Percentiles rank a stretch among this genome's conserved stretches.
Conservation (phyloP, 148 eudicot genomes). For the Agrostemma githago region DNA sequence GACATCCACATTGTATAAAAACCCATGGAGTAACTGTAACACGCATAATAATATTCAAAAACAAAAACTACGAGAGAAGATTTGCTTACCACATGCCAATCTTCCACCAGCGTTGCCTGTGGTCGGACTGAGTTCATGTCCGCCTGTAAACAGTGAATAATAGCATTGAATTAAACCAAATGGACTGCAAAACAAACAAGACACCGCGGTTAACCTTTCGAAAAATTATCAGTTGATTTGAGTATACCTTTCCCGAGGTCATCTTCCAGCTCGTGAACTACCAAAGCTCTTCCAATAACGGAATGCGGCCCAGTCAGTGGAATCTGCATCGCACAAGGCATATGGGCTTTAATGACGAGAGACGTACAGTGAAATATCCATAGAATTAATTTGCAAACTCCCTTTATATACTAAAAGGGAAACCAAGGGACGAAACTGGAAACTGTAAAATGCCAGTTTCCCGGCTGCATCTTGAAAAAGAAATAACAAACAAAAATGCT, state of each 20-base stretch:
- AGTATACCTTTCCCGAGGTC: constrained; percentile 91
- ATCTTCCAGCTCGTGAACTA: constrained; percentile 92
- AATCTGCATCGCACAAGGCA: constrained; percentile 44
- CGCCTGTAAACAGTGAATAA: constrained; percentile 47
- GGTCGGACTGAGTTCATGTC: constrained; percentile 86
- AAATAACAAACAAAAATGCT: too few relatives aligned
- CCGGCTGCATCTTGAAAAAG: too few relatives aligned
- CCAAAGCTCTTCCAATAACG: constrained; percentile 88
- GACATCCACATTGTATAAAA: background rate
- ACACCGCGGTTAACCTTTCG: background rate
- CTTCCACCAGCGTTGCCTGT: constrained; percentile 99
- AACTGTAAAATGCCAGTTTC: too few relatives aligned
- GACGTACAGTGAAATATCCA: background rate
- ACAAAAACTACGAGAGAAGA: background rate
- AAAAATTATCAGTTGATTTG: background rate
- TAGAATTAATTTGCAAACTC: background rate
- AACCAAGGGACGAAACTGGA: too few relatives aligned
- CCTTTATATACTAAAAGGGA: too few relatives aligned
- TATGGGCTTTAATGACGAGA: background rate
- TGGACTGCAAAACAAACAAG: background rate
- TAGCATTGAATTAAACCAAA: constrained; percentile 9
- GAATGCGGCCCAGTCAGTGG: constrained; percentile 79
- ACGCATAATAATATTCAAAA: too few relatives aligned
- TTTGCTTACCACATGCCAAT: constrained; percentile 82
- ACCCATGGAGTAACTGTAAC: too few relatives aligned